Base-by-base conservation (phyloP, 768 basidiomycete species). In the Aureoboletus auriporus region DNA sequence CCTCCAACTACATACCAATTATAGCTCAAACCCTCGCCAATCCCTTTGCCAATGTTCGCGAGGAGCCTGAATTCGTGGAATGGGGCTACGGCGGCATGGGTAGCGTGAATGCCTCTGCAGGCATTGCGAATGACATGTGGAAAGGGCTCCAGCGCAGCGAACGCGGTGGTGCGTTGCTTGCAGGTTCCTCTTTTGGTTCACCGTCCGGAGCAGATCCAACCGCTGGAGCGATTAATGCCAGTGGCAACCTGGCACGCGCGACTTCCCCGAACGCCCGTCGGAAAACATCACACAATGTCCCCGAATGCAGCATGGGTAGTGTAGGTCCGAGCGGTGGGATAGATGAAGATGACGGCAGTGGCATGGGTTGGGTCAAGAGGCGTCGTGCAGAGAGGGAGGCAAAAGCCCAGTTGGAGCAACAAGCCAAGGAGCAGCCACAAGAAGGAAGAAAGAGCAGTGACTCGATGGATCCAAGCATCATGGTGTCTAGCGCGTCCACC, bases 41-140 rank as follows among this genome's bases (percentile, higher is more conserved):
- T 58, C 82, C 76, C 0, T 88, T 88, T 54, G 83, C 78, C 6
- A 82, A 74, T 49, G 81, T 73, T 12, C 73, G 74, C 5, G 81
- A 82, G 27, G 78, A 83, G 0, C 86, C 86, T 29, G 86, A 86
- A 61, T 94, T 94, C 56, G 89, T 92, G 13, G 92, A 94, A 66
- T 94, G 92, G 92, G 92, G 92, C 0, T 89, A 86, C 49, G 88
- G 88, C 29, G 88, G 88, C 3, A 85, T 92, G 84, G 91, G 91
- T 26, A 78, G 76, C 31, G 74, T 74, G 1, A 42, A 60, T 3
- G 60, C 58, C 20, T 60, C 64, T 13, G 57, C 44, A 5, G 67
- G 56, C 9, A 51, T 62, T 28, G 65, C 58, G 16, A 65, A 60
- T 29, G 62, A 64, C 20, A 55, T 60, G 41, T 65, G 64, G 60